Conservation (phyloP, 1,284 basidiomycete species). For the Cryptococcus sp. region DNA sequence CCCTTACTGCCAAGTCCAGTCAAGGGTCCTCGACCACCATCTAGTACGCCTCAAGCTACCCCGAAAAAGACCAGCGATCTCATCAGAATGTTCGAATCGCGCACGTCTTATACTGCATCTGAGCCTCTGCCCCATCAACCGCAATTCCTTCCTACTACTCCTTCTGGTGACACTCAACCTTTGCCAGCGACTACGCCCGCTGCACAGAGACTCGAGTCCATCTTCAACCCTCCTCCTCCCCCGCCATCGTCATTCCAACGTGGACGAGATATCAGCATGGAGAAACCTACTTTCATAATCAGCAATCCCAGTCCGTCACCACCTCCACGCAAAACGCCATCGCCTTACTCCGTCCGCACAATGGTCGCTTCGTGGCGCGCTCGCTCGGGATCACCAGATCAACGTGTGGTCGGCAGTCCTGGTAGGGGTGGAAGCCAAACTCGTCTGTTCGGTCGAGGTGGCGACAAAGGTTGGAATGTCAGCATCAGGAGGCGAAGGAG, state of each 20-base stretch:
- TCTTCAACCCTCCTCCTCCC: constrained; percentile 6
- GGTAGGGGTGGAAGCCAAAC: constrained; percentile 31
- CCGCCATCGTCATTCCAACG: not conserved
- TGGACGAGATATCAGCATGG: no score
- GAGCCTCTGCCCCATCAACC: constrained; percentile 21
- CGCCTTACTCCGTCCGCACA: constrained; percentile 61
- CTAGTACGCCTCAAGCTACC: constrained; percentile 21
- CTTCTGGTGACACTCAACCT: constrained; percentile 1
- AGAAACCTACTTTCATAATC: not conserved
- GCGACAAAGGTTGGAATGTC: constrained; percentile 58
- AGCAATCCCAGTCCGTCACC: constrained; percentile 4
- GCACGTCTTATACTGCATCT: constrained; percentile 1
- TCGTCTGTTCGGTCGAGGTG: constrained; percentile 27
- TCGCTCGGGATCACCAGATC: constrained; percentile 26
- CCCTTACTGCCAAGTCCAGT: constrained; percentile 34
- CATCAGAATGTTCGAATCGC: constrained; percentile 44
- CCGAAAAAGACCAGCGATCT: constrained; percentile 41
- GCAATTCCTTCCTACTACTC: constrained; percentile 14
- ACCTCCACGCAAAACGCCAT: constrained; percentile 31
- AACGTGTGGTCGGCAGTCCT: constrained; percentile 64
- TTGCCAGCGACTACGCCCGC: not conserved
- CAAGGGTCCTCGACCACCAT: constrained; percentile 22
- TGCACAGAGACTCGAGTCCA: constrained; percentile 3
- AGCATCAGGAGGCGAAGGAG: constrained; percentile 63
- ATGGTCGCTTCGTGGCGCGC: constrained; percentile 70